These are phyloP conservation scores for Apiotrichum brassicae DNA, from an alignment of 1,284 basidiomycete genomes.

Conservation along the genomic window DNA sequence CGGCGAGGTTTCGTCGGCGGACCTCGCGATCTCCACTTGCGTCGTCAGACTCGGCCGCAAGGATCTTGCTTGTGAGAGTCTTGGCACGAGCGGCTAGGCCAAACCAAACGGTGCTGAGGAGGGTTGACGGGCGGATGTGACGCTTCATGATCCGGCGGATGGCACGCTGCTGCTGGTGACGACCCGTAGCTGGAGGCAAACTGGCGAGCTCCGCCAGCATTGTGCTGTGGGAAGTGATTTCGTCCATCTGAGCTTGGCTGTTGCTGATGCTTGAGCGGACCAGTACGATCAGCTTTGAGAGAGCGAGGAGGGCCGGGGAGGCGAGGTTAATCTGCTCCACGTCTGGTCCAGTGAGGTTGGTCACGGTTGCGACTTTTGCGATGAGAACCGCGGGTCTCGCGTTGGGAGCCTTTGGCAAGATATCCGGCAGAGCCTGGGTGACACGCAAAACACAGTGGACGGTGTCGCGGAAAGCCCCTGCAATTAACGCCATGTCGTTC, in stretches of 20 bases:
- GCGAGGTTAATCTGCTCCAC: conserved; percentile 31
- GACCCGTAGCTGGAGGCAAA: conserved; percentile 30
- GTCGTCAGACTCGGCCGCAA: conserved; percentile 22
- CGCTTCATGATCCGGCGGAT: conserved; percentile 30
- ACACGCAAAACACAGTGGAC: conserved; percentile 17
- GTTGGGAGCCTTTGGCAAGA: conserved; percentile 21
- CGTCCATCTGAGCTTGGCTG: conserved; percentile 10
- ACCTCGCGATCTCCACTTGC: conserved; percentile 18
- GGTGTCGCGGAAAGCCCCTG: conserved; percentile 25
- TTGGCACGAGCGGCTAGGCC: conserved; percentile 22
- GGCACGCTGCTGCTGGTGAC: conserved; percentile 40
- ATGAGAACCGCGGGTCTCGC: conserved; percentile 26
- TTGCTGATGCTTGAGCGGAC: conserved; percentile 20
- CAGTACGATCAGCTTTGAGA: conserved; percentile 23
- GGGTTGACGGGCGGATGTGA: conserved; percentile 14
- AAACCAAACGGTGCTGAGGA: conserved; percentile 26
- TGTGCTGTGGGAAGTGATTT: conserved; percentile 14
- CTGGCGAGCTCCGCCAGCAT: conserved; percentile 26
- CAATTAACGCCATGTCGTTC: conserved; percentile 27
- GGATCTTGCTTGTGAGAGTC: conserved; percentile 28
- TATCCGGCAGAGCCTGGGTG: conserved; percentile 8
- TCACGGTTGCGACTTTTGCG: conserved; percentile 26
- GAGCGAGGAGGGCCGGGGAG: conserved; percentile 20
- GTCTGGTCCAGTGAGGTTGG: conserved; percentile 26
- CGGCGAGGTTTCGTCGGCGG: conserved; percentile 25